Base-by-base conservation (phyloP, 2,329 filamentous ascomycete species). In the Phaeophleospora eucalypticola region DNA sequence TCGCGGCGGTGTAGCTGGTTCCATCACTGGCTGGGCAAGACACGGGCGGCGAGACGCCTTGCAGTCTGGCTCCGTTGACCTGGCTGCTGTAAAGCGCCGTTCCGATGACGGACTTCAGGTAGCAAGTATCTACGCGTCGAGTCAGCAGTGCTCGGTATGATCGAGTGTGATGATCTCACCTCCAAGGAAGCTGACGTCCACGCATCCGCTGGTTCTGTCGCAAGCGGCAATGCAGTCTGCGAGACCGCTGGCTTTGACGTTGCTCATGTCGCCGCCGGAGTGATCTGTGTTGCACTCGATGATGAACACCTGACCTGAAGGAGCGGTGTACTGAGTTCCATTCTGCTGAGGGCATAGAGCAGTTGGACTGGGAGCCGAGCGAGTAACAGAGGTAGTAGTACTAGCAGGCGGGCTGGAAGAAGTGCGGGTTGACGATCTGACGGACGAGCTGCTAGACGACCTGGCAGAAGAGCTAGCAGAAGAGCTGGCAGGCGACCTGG, bases 261-360 rank as follows among this genome's bases (percentile, higher is more conserved):
- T 47, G 8, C 40, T 36, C 51, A 63, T 54, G 45, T 65, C 60
- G 21, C 61, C 62, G 4, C 51, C 62, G 4, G 52, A 37, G 38
- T 63, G 55, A 36, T 65, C 62, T 7, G 58, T 55, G 27, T 56
- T 58, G 45, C 62, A 64, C 33, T 59, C 54, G 36, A 64, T 54
- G 20, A 54, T 20, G 41, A 57, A 62, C 29, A 43, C 21, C 7
- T 49, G 42, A 14, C 53, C 52, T 29, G 46, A 54, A 33, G 48
- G 57, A 8, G 48, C 51, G 6, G 46, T 53, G 43, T 60, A 56
- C 2, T 45, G 54, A 12, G 45, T 57, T 8, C 47, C 49, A 21
- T 62, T 51, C 3, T 51, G 49, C 3, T 36, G 24, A 0, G 59
- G 59, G 35, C 60, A 63, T 12, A 44, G 45, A 3, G 51, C 35